These are phyloP conservation scores for Daldinia sp. DNA, from an alignment of 2,329 filamentous ascomycete species.

Conservation along the genomic window DNA sequence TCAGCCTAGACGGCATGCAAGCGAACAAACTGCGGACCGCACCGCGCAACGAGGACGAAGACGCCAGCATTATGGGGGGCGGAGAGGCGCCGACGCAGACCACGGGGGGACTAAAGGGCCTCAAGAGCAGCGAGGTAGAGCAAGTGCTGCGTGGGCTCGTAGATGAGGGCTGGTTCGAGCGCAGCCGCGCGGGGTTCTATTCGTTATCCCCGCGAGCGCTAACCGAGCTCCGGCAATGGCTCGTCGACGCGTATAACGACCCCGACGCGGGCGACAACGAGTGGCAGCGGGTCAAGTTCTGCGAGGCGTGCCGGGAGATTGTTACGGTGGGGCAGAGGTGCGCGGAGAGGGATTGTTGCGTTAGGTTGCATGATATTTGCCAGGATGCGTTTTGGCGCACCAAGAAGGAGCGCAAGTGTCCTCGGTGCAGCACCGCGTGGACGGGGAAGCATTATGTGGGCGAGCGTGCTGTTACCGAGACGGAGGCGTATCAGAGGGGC, in stretches of 20 bases:
- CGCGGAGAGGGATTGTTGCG: conserved; percentile 69
- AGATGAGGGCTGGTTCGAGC: conserved; percentile 84
- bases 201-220: conserved; percentile 78
- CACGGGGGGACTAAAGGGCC: conserved; percentile 54
- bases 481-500: conserved; percentile 58
- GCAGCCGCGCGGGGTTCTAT: conserved; percentile 76
- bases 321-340: conserved; percentile 87
- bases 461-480: conserved; percentile 64
- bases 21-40: conserved; percentile 74
- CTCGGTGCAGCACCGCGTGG: conserved; percentile 65
- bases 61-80: conserved; percentile 46
- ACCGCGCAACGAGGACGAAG: conserved; percentile 46
- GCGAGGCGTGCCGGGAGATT: conserved; percentile 87
- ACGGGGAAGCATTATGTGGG: conserved; percentile 60
- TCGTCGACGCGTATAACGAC: conserved; percentile 91
- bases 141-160: conserved; percentile 73
- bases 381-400: conserved; percentile 76
- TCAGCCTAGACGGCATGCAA: conserved; percentile 82
- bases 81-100: conserved; percentile 45
- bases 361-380: conserved; percentile 81
- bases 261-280: conserved; percentile 62
- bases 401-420: conserved; percentile 69
- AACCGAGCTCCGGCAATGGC: conserved; percentile 84
- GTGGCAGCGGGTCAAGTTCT: conserved; percentile 82
- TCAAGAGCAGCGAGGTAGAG: conserved; percentile 83